Base-by-base conservation (phyloP, 2,329 filamentous ascomycete genomes). In the Albophoma yamanashiensis region DNA sequence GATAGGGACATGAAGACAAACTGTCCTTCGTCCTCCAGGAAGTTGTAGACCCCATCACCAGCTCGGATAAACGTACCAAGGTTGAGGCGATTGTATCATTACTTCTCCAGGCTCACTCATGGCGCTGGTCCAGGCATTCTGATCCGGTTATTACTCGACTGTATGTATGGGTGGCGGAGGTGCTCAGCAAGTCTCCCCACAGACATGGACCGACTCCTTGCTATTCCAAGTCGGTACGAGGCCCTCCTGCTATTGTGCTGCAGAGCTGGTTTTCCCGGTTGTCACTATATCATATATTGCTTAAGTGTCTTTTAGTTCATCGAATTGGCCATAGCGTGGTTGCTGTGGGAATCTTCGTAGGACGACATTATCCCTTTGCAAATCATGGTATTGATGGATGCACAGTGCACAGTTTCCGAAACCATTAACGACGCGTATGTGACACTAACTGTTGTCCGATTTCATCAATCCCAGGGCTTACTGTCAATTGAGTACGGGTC, bases 31-130 rank as follows among this genome's bases (percentile, higher is more conserved):
- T 14, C 2, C 9, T 14, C 11, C 11, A 11, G 2, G 12, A 14
- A 14, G 11, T 38, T 38, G 4, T 12, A 38, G 36, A 11, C 12
- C 11, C 12, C 36, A 2, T 38, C 8, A 38, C 11, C 36, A 38
- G 36, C 11, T 14, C 36, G 36, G 11, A 14, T 2, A 38, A 14
- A 38, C 3, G 27, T 11, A 38, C 12, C 20, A 43, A 9, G 1
- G 40, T 8, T 11, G 7, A 43, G 6, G 8, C 0, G 1, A 9
- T 1, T 1, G n/a, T 2, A 9, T 31, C 3, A 31, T 5, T 5
- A 8, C 1, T 43, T 43, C 39, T 43, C 6, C 8, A 3, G 8
- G 8, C 6, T 2, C 8, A 43, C 17, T 9, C 40, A 9, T 2
- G 17, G 40, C 15, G 20, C 20, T 3, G 20, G n/a, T 43, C 17